Conservation (phyloP, 768 basidiomycete genomes). For the Strobilomyces echinocephalus region DNA sequence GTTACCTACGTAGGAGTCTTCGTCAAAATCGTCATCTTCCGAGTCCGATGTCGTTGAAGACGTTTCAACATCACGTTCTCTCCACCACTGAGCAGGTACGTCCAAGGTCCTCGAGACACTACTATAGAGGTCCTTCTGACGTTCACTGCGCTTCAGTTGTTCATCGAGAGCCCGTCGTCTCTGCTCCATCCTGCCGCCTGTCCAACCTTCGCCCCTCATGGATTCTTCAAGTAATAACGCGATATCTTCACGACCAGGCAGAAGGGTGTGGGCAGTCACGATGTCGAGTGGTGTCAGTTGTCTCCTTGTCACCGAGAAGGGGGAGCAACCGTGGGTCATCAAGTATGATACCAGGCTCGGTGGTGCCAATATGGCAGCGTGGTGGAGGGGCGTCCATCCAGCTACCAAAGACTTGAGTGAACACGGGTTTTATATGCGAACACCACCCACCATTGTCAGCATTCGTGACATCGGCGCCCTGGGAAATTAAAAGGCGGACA, state of each 20-base stretch:
- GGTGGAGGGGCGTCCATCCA: slow-evolving; percentile 94
- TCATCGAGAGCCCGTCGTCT: slow-evolving; percentile 57
- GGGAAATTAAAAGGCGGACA: slow-evolving; percentile 70
- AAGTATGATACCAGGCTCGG: slow-evolving; percentile 89
- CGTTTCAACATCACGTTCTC: slow-evolving; percentile 40
- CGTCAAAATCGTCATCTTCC: slow-evolving; percentile 48
- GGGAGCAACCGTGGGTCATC: slow-evolving; percentile 88
- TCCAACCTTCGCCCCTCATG: slow-evolving; percentile 83
- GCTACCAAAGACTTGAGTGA: slow-evolving; percentile 40
- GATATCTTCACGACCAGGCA: slow-evolving; percentile 82
- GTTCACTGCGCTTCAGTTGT: slow-evolving; percentile 47
- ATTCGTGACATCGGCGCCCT: slow-evolving; percentile 62
- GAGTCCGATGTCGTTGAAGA: slow-evolving; percentile 43
- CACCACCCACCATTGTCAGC: slow-evolving; percentile 57
- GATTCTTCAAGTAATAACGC: slow-evolving; percentile 84
- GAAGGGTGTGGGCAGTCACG: slow-evolving; percentile 73
- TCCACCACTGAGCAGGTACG: slow-evolving; percentile 65
- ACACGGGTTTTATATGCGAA: background rate
- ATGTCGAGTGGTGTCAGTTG: slow-evolving; percentile 87
- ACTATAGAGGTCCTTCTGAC: slow-evolving; percentile 53
- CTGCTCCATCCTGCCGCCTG: slow-evolving; percentile 69
- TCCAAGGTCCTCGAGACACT: slow-evolving; percentile 54
- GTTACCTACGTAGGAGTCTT: slow-evolving; percentile 44
- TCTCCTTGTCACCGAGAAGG: slow-evolving; percentile 68
- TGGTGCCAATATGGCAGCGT: slow-evolving; percentile 83